Percentiles rank a stretch among this genome's conserved stretches.
phyloP scores from a whole-genome alignment of 257 asterid genomes.

The Salvia miltiorrhiza region DNA sequence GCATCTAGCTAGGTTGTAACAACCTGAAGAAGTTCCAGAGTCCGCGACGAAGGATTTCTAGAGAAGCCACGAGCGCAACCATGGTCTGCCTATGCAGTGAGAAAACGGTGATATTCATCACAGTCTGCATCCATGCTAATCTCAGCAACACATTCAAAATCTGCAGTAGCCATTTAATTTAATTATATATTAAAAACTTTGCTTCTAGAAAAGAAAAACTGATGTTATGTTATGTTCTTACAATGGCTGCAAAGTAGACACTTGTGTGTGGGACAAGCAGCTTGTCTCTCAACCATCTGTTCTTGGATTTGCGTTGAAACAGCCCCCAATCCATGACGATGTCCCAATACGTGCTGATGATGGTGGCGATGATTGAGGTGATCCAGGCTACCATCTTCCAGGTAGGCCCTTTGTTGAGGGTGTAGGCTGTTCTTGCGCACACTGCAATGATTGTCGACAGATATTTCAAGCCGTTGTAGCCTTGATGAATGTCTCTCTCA shows the following conservation, averaged over 20 bases:
- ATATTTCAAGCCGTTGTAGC: constrained; percentile 48
- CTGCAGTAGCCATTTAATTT: no score
- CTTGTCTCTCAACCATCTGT: constrained; percentile 60
- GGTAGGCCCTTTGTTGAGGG: constrained; percentile 17
- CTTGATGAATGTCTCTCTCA: constrained; percentile 51
- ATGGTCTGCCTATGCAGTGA: constrained; percentile 42
- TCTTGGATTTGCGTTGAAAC: constrained; percentile 40
- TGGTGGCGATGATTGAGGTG: constrained; percentile 38
- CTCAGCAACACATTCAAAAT: constrained; percentile 49
- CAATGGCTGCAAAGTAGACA: constrained; percentile 57
- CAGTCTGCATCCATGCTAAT: constrained; percentile 69
- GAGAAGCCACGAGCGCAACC: constrained; percentile 40
- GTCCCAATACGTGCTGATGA: constrained; percentile 51
- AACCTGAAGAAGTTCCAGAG: constrained; percentile 71
- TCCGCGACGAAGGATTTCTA: constrained; percentile 70
- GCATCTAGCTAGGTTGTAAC: no score
- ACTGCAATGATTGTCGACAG: constrained; percentile 48
- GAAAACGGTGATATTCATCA: constrained; percentile 36
- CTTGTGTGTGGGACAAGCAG: constrained; percentile 44
- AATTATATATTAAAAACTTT: no score
- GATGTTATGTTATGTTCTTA: constrained; percentile 29
- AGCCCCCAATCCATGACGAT: constrained; percentile 65
- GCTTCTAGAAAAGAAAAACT: no score
- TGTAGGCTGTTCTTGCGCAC: constrained; percentile 41
- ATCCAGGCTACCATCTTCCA: constrained; percentile 45